Evolutionary conservation across 257 asterid genomes (phyloP).

Genomic region (Agastache rugosa): DNA sequence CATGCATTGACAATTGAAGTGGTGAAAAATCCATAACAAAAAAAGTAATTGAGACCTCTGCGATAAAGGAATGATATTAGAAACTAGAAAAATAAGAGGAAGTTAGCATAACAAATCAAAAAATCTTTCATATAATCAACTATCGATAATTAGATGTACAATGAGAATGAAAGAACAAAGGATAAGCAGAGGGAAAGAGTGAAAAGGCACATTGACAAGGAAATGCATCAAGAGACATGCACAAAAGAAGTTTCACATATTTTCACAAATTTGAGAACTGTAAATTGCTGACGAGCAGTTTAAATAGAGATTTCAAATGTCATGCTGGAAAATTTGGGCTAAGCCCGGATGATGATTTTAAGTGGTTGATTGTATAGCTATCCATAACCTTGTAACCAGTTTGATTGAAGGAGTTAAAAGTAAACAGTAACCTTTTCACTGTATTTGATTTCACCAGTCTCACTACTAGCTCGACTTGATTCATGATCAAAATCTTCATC

Average conservation of each 20-base stretch:
- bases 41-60: background rate
- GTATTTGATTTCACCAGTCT: constrained; percentile 49
- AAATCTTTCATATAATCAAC: background rate
- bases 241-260: too few species aligned
- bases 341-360: too few species aligned
- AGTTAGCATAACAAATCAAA: background rate
- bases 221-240: background rate
- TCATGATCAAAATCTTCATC: constrained; percentile 65
- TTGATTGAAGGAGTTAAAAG: background rate
- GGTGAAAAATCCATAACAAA: background rate
- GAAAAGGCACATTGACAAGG: background rate
- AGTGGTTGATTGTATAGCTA: too few species aligned
- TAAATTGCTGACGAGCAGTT: background rate
- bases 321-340: background rate
- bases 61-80: too few species aligned
- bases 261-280: background rate
- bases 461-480: constrained; percentile 53
- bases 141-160: background rate
- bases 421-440: constrained; percentile 54
- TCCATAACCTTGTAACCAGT: too few species aligned
- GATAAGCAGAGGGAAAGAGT: background rate
- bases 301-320: background rate
- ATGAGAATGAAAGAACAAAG: constrained; percentile 7
- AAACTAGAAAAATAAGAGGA: background rate
- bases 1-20: background rate